Conservation (phyloP, 2,329 filamentous ascomycete genomes). For the Arthrobotrys iridis region DNA sequence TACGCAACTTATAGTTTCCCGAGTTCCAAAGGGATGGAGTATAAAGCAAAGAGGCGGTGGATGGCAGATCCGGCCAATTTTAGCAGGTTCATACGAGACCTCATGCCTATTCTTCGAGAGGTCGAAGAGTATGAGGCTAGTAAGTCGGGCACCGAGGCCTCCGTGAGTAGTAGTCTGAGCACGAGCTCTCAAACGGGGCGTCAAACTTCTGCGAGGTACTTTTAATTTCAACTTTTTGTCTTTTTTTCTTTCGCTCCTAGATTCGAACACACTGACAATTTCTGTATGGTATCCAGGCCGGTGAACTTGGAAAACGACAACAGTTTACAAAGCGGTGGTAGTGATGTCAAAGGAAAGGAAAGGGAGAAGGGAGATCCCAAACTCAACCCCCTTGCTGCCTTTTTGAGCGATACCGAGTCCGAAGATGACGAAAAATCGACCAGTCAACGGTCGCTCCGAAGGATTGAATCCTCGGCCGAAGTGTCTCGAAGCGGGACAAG, state of each 20-base stretch:
- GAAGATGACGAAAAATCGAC: slow-evolving; percentile 19
- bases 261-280: slow-evolving; percentile 23
- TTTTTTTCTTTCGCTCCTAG: not conserved
- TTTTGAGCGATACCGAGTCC: slow-evolving; percentile 4
- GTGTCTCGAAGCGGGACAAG: slow-evolving; percentile 14
- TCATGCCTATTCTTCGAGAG: not conserved
- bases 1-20: slow-evolving; percentile 27
- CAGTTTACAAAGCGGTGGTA: not conserved
- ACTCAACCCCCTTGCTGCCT: not conserved
- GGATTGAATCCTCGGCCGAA: not conserved
- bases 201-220: slow-evolving; percentile 25
- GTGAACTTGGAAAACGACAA: not conserved
- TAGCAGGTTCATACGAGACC: not conserved
- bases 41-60: not conserved
- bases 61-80: not conserved
- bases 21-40: not conserved
- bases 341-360: not conserved
- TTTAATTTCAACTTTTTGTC: slow-evolving; percentile 1
- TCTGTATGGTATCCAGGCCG: not conserved
- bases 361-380: slow-evolving; percentile 16
- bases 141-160: not conserved
- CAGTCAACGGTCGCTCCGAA: slow-evolving; percentile 6
- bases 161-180: not conserved
- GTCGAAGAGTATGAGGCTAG: not conserved
- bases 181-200: not conserved